Evolutionary conservation across 2,329 filamentous ascomycete species (phyloP).

Genomic region (Colletotrichum orbiculare): DNA sequence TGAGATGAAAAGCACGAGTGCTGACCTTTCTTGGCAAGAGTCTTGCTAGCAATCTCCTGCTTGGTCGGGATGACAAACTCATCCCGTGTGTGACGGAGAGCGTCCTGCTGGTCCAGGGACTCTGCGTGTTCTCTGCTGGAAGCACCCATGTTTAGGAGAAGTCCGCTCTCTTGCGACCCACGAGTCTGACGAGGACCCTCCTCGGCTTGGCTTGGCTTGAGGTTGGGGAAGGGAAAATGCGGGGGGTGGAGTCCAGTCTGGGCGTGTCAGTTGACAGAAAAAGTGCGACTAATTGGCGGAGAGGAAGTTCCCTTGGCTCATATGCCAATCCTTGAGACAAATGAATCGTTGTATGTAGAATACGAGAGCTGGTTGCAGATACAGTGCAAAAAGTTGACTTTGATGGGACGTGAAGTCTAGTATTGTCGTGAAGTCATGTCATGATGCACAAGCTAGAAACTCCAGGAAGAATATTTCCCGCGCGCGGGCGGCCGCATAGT

Average conservation of each 20-base stretch:
- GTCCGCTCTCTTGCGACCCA: background rate
- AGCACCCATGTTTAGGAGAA: slow-evolving; percentile 15
- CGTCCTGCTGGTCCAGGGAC: slow-evolving; percentile 65
- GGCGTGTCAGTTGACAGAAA: background rate
- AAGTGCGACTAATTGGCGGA: background rate
- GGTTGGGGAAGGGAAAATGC: background rate
- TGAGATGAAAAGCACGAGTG: background rate
- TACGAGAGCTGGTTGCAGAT: no score
- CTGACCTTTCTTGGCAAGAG: slow-evolving; percentile 40
- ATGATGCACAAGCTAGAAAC: slow-evolving; percentile 12
- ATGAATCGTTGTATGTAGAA: background rate
- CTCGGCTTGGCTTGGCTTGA: slow-evolving; percentile 9
- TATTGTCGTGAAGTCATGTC: slow-evolving; percentile 18
- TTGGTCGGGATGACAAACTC: slow-evolving; percentile 78
- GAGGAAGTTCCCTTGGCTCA: background rate
- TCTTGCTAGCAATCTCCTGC: slow-evolving; percentile 43
- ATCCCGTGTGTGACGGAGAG: slow-evolving; percentile 64
- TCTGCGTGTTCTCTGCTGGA: slow-evolving; percentile 22
- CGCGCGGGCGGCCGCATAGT: slow-evolving; percentile 5
- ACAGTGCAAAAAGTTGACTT: background rate
- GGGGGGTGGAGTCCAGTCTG: background rate
- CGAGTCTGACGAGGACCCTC: background rate
- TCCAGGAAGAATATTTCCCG: slow-evolving; percentile 18
- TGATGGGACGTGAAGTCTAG: background rate
- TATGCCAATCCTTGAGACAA: background rate